These are phyloP conservation scores for Xylaria palmicola DNA, from an alignment of 495 filamentous ascomycete species.

Conservation along the genomic window DNA sequence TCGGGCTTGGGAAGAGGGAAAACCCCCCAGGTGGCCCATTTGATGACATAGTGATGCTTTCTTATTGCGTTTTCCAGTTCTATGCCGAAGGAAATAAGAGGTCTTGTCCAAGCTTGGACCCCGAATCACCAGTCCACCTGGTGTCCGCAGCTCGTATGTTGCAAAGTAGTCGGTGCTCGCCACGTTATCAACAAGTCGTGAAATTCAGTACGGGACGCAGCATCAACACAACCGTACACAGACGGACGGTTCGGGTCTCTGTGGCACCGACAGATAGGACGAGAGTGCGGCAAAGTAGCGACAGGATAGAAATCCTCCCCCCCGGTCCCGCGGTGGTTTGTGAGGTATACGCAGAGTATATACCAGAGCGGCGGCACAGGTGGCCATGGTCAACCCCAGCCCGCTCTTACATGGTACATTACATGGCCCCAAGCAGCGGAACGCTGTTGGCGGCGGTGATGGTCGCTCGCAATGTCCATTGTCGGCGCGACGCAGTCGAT, in stretches of 20 bases:
- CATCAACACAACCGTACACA: background rate
- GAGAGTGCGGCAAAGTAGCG: conserved; percentile 8
- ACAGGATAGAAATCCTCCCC: conserved; percentile 22
- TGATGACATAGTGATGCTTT: conserved; percentile 32
- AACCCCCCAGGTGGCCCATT: conserved; percentile 43
- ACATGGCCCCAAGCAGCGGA: conserved; percentile 17
- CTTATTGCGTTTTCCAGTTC: conserved; percentile 3
- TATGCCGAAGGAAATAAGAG: background rate
- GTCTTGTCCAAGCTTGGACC: conserved; percentile 1
- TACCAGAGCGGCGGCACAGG: conserved; percentile 4
- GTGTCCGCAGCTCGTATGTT: conserved; percentile 11
- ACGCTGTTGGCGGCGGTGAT: conserved; percentile 22
- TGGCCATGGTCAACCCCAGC: background rate
- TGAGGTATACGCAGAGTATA: conserved; percentile 23
- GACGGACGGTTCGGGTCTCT: background rate
- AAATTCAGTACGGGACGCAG: conserved; percentile 1
- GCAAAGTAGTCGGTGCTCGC: conserved; percentile 13
- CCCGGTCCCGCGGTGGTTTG: conserved; percentile 11
- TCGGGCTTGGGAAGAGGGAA: conserved; percentile 51
- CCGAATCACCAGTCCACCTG: background rate
- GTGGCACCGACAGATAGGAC: background rate
- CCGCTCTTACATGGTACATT: conserved; percentile 3
- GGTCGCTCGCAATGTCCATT: conserved; percentile 16
- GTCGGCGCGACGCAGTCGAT: conserved; percentile 20
- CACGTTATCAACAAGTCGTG: conserved; percentile 4